phyloP scores from a whole-genome alignment of 106 monocot species.

The Triglochin maritima region DNA sequence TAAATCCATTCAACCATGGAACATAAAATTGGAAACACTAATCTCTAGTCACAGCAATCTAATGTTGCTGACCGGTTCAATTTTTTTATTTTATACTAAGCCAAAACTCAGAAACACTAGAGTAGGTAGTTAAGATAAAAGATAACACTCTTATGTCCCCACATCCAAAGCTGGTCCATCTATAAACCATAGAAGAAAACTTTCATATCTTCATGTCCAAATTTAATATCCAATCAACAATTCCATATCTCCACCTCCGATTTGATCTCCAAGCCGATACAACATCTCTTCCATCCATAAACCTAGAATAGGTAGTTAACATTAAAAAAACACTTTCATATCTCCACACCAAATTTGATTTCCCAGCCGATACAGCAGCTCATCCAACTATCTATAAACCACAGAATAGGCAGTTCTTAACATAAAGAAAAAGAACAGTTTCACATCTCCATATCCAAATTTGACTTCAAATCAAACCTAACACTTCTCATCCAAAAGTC shows the following conservation, averaged over 20 bases:
- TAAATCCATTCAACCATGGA: too few relatives aligned
- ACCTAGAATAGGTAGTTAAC: background rate
- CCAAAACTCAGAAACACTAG: too few relatives aligned
- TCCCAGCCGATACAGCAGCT: too few relatives aligned
- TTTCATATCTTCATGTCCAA: background rate
- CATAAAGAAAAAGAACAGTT: background rate
- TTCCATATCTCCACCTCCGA: too few relatives aligned
- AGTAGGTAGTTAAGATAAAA: too few relatives aligned
- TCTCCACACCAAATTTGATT: background rate
- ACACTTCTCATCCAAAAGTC: too few relatives aligned
- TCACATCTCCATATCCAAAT: background rate
- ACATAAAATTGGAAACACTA: too few relatives aligned
- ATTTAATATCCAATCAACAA: background rate
- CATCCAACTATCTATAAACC: too few relatives aligned
- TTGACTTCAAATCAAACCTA: background rate
- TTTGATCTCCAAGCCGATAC: too few relatives aligned
- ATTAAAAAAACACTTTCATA: background rate
- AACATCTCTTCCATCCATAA: background rate
- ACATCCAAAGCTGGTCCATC: background rate
- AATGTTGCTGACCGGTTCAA: too few relatives aligned
- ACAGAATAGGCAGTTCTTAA: background rate
- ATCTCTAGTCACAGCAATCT: too few relatives aligned
- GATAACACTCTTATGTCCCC: background rate
- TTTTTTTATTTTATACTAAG: too few relatives aligned
- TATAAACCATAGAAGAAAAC: background rate